Conservation (phyloP, 139 green algal genomes). For the Chara braunii region DNA sequence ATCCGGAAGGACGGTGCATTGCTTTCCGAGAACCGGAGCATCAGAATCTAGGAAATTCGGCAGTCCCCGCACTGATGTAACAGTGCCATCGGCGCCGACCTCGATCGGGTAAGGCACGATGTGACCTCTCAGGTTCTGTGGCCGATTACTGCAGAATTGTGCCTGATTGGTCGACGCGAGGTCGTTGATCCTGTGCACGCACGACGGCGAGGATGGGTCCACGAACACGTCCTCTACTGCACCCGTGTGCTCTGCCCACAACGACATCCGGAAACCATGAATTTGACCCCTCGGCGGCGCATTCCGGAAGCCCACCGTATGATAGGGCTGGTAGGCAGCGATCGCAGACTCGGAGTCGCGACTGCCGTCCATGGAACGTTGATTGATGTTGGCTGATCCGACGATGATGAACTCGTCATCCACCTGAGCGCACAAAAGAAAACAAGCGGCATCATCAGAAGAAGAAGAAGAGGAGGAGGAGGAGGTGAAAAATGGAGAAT, state of each 20-base stretch:
- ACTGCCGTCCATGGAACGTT: slow-evolving; percentile 38
- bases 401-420: no score
- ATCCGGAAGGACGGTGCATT: not conserved
- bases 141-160: slow-evolving; percentile 9
- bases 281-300: slow-evolving; percentile 24
- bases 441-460: no score
- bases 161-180: slow-evolving; percentile 19
- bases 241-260: slow-evolving; percentile 44
- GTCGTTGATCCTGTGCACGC: slow-evolving; percentile 22
- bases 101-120: slow-evolving; percentile 48
- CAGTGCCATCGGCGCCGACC: slow-evolving; percentile 27
- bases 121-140: slow-evolving; percentile 38
- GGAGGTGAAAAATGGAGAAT: no score
- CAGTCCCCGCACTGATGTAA: slow-evolving; percentile 16
- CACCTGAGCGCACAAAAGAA: no score
- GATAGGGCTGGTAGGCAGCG: slow-evolving; percentile 42
- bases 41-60: slow-evolving; percentile 36
- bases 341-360: slow-evolving; percentile 51
- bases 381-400: no score
- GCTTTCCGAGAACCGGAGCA: slow-evolving; percentile 11
- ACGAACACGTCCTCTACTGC: not conserved
- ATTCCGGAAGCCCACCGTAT: no score
- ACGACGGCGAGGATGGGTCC: slow-evolving; percentile 6
- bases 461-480: no score
- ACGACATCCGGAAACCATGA: slow-evolving; percentile 43